These are phyloP conservation scores for Aspergillus ochraceus DNA, from an alignment of 2,329 filamentous ascomycete genomes.

Conservation along the genomic window DNA sequence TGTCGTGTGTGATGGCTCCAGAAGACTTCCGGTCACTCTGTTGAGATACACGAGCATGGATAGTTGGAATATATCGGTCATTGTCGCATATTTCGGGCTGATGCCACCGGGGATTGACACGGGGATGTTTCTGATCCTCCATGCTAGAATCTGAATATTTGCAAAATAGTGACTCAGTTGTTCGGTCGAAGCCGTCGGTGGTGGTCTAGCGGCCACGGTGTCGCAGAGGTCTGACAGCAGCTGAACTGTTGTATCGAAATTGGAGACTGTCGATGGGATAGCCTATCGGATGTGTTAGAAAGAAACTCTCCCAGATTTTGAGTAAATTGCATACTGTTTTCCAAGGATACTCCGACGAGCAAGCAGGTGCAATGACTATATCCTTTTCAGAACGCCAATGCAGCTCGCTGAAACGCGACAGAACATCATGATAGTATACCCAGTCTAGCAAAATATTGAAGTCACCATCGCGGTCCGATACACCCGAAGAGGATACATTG, in stretches of 20 bases:
- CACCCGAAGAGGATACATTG: background rate
- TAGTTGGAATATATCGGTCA: conserved; percentile 5
- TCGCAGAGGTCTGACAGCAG: conserved; percentile 5
- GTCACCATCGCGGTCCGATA: background rate
- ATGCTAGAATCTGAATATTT: background rate
- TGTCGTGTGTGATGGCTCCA: background rate
- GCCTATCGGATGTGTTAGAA: background rate
- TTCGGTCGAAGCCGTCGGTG: background rate
- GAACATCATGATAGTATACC: conserved; percentile 12
- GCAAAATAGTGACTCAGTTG: background rate
- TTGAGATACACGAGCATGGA: conserved; percentile 10
- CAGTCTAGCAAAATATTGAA: conserved; percentile 8
- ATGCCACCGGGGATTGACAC: background rate
- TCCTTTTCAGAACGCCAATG: conserved; percentile 2
- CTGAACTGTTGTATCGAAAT: background rate
- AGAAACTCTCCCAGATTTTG: background rate
- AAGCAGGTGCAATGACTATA: background rate
- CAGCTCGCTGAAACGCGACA: conserved; percentile 8
- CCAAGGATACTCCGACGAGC: background rate
- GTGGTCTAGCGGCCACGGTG: background rate
- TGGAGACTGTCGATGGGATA: background rate
- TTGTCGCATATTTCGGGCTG: background rate
- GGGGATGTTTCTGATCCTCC: background rate
- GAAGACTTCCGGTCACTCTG: background rate
- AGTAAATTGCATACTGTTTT: accelerated